A percentile compares a stretch with the other conserved stretches of the same genome.
Conservation (phyloP, 805 yeast genomes). For the Starmera amethionina region DNA sequence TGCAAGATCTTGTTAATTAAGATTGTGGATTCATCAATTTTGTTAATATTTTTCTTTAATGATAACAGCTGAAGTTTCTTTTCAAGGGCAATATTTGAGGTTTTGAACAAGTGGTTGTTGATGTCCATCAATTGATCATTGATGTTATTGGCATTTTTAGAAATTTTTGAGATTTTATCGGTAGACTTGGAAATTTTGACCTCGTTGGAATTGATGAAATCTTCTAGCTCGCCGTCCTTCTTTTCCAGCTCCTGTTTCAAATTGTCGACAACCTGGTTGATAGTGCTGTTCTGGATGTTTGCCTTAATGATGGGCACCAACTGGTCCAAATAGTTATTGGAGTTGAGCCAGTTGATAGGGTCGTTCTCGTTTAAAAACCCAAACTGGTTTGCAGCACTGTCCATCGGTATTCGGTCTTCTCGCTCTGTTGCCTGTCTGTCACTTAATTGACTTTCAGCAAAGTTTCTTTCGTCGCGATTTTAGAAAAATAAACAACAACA, state of each 20-base stretch:
- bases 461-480: too few relatives aligned
- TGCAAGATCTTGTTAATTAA: conserved; percentile 67
- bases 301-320: conserved; percentile 66
- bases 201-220: conserved; percentile 52
- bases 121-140: conserved; percentile 45
- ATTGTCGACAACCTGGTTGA: conserved; percentile 45
- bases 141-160: conserved; percentile 44
- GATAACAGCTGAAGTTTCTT: conserved; percentile 52
- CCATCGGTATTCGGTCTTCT: neutral
- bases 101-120: conserved; percentile 45
- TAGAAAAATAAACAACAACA: too few relatives aligned
- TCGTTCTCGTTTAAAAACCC: conserved; percentile 14
- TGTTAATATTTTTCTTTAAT: conserved; percentile 51
- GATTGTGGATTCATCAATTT: conserved; percentile 61
- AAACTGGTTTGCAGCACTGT: conserved; percentile 3
- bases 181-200: conserved; percentile 48
- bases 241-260: conserved; percentile 47
- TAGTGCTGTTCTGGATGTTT: conserved; percentile 43
- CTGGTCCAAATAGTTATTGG: conserved; percentile 71
- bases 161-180: conserved; percentile 51
- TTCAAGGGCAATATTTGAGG: conserved; percentile 57
- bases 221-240: conserved; percentile 55
- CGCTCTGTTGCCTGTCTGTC: neutral
- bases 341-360: conserved; percentile 18
- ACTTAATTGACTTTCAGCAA: too few relatives aligned